These are phyloP conservation scores for Stephanodiscus minutulus DNA, from an alignment of 108 stramenopile species.

Conservation along the genomic window DNA sequence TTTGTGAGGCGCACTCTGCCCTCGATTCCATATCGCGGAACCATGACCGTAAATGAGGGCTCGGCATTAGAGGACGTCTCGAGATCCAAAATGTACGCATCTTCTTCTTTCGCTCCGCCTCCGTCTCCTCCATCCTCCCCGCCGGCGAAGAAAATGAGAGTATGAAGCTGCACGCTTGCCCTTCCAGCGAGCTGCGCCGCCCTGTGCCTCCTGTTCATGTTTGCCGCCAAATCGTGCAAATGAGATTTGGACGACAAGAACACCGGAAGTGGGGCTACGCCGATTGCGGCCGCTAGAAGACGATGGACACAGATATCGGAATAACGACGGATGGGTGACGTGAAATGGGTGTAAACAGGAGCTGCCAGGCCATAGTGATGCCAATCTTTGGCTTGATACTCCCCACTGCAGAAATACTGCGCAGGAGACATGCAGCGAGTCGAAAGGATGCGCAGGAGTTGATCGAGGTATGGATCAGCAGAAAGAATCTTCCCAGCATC, in stretches of 20 bases:
- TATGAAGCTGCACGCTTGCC: slow-evolving; percentile 92
- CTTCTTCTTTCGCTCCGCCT: slow-evolving; percentile 72
- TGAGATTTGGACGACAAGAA: slow-evolving; percentile 88
- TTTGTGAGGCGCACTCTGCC: slow-evolving; percentile 74
- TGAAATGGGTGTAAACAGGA: slow-evolving; percentile 99
- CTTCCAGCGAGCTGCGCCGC: slow-evolving; percentile 95
- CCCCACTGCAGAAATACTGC: slow-evolving; percentile 98
- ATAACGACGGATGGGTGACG: slow-evolving; percentile 98
- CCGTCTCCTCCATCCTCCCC: slow-evolving; percentile 62
- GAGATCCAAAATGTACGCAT: slow-evolving; percentile 94
- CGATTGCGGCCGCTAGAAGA: slow-evolving; percentile 93
- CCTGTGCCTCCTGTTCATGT: slow-evolving; percentile 97
- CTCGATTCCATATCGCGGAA: slow-evolving; percentile 98
- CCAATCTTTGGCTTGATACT: slow-evolving; percentile 87
- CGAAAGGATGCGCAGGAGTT: slow-evolving; percentile 94
- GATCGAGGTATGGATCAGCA: slow-evolving; percentile 93
- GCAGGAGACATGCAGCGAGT: slow-evolving; percentile 98
- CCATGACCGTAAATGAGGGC: slow-evolving; percentile 87
- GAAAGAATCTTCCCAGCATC: slow-evolving; percentile 63
- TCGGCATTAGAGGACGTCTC: slow-evolving; percentile 61
- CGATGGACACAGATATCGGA: slow-evolving; percentile 99
- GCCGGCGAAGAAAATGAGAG: slow-evolving; percentile 89
- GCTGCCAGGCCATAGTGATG: slow-evolving; percentile 99
- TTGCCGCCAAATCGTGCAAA: slow-evolving; percentile 90
- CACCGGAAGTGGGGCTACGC: slow-evolving; percentile 87